A percentile compares a stretch with the other conserved stretches of the same genome.
These are phyloP conservation scores for Cercospora sp. DNA, from an alignment of 2,329 filamentous ascomycete genomes.

Conservation along the genomic window DNA sequence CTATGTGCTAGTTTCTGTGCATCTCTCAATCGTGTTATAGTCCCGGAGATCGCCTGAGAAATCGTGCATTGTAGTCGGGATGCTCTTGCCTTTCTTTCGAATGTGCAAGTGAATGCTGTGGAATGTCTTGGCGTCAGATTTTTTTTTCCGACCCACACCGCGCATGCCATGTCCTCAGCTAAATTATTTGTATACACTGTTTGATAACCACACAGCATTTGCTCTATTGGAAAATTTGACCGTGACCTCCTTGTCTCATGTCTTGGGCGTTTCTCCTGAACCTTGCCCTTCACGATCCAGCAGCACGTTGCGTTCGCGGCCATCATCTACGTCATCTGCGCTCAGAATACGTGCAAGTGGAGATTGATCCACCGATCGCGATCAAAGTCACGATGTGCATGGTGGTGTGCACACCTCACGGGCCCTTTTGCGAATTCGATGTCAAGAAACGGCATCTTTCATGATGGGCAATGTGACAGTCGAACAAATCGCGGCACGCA, in stretches of 20 bases:
- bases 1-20: background rate
- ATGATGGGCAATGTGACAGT: background rate
- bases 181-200: no score
- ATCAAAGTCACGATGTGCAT: background rate
- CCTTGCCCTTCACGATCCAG: background rate
- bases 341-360: background rate
- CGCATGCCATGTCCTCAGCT: background rate
- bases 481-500: background rate
- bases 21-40: background rate
- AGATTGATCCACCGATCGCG: background rate
- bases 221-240: no score
- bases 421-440: background rate
- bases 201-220: no score
- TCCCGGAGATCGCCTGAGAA: background rate
- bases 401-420: background rate
- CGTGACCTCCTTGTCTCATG: no score
- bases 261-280: background rate
- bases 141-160: background rate
- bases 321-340: background rate
- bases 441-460: background rate
- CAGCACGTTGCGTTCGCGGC: background rate
- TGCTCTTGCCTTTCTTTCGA: background rate
- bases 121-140: background rate
- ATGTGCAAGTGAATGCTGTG: background rate
- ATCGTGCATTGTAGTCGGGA: background rate